A percentile compares a stretch with the other conserved stretches of the same genome.
Evolutionary conservation across 2,329 filamentous ascomycete genomes (phyloP).

Genomic region (Coniochaeta hoffmannii): DNA sequence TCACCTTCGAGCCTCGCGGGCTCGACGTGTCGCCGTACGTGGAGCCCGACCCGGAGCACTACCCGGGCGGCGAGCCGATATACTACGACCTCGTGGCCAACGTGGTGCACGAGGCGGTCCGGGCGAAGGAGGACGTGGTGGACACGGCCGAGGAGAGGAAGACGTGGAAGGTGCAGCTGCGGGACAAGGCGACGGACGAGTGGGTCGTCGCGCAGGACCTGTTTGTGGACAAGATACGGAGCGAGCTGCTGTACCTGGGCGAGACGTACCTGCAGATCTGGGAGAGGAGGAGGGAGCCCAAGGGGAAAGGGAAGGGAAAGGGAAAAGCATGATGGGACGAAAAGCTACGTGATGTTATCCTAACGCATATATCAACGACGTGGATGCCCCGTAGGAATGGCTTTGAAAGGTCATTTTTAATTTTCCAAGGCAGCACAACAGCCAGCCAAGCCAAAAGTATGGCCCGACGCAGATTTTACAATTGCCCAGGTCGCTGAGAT

Average conservation of each 20-base stretch:
- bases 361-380: too few species aligned
- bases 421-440: background rate
- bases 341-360: too few species aligned
- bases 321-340: conserved; percentile 15
- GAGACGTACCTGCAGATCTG: conserved; percentile 96
- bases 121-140: conserved; percentile 74
- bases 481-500: background rate
- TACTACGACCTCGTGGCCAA: conserved; percentile 96
- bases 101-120: conserved; percentile 78
- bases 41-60: conserved; percentile 70
- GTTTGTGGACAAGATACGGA: conserved; percentile 83
- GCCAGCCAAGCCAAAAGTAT: background rate
- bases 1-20: conserved; percentile 79
- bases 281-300: conserved; percentile 65
- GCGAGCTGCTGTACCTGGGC: conserved; percentile 82
- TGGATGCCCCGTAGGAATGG: too few species aligned
- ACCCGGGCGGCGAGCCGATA: conserved; percentile 72
- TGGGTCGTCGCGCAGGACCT: conserved; percentile 95
- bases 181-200: conserved; percentile 71
- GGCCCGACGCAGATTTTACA: background rate
- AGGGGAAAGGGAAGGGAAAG: conserved; percentile 27
- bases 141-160: conserved; percentile 82
- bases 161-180: conserved; percentile 89
- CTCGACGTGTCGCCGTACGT: conserved; percentile 88
- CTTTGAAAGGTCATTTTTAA: background rate